Base-by-base conservation (phyloP, 371 early-diverging fungal species). In the Fennellomyces sp. region DNA sequence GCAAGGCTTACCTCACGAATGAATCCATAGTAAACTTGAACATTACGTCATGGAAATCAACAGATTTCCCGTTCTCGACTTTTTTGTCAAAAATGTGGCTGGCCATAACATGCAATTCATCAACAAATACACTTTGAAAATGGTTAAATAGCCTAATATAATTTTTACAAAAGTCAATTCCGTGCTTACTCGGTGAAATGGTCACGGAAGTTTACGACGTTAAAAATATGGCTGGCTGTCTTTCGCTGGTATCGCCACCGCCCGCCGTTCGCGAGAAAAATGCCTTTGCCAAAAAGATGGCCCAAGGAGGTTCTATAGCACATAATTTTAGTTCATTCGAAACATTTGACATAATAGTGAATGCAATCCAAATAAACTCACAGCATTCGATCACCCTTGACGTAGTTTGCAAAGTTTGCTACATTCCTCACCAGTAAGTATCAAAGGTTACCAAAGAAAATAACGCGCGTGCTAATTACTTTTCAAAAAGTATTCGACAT, bases 191-290 rank as follows among this genome's bases (percentile, higher is more conserved):
- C 74, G 47, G 75, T 75, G 30, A 81, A 79, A 42, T 75, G 80
- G 25, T 82, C 76, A 5, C 84, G 69, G 68, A 83, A 83, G 15
- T 82, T 83, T 51, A 70, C 75, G 69, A 75, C 78, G 29, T 75
- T 79, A 42, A 85, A 85, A 39, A 85, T 78, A 51, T 78, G 69
- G 38, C 75, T 70, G 1, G 85, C 81, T 11, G 70, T 66, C 36
- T 78, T 78, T 25, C 77, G 67, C 52, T 76, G 81, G 38, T 65
- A 70, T 23, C 58, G 63, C 81, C 81, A 81, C 48, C 63, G 54
- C 62, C 76, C 72, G 8, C 79, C 78, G 38, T 78, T 75, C 19
- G 73, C 73, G 29, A 69, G 66, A 28, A 78, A 78, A 5, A 78
- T 78, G 29, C 78, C 78, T 31, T 69, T 42, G 27, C 75, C 75